Evolutionary conservation across 306 rosid species (phyloP), one percentile per base, ranked within the genome.

Genomic region (Styphnolobium japonicum): DNA sequence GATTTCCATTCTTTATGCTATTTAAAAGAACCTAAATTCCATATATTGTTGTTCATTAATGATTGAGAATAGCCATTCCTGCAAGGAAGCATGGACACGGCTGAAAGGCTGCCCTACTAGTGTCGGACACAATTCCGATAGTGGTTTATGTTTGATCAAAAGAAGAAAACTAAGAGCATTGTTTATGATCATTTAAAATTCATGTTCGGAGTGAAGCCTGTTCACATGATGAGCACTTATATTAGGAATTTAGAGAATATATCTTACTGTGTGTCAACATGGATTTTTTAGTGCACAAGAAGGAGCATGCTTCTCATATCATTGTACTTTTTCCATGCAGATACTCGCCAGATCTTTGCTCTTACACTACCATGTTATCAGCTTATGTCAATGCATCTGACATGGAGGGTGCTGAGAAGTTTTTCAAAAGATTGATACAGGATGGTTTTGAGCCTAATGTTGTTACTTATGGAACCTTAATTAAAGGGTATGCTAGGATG

Each of bases 371-470:
- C 16, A 95, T 95, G 98, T 86, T 95, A 73, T 88, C 88, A 14
- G 98, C 98, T 84, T 92, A 89, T 67, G 90, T 95, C 65, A 95
- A 95, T 84, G 97, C 96, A 53, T 73, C 90, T 15, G 97, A 95
- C 81, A 87, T 92, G 98, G 97, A 88, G 58, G 94, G 97, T 61
- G 98, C 98, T 40, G 98, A 95, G 76, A 84, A 71, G 62, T 95
- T 95, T 80, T 88, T 95, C 85, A 84, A 36, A 77, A 89, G 93
- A 87, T 73, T 95, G 68, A 93, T 82, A 76, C 87, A 80, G 34
- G 99, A 93, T 21, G 96, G 97, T 23, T 75, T 91, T 71, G 86
- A 85, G 83, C 99, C 99, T 48, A 90, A 95, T 62, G 85, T 89
- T 19, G 89, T 95, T 55, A 95, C 98, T 16, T 93, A 89, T 53